Evolutionary conservation across 164 flowering plant genomes (phyloP).

Genomic region (Euptelea pleiosperma): DNA sequence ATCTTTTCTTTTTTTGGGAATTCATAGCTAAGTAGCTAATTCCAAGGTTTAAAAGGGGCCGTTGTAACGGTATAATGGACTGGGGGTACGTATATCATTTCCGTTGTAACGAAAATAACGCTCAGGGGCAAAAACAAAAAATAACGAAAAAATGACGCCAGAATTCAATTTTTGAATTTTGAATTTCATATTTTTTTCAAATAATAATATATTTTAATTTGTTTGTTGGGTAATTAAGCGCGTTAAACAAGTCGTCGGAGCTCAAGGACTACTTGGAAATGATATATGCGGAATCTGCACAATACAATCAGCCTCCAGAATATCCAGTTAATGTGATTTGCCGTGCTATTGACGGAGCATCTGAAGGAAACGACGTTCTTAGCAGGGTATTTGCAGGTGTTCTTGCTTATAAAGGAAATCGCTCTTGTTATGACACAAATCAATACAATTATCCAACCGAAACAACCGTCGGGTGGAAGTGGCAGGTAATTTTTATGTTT

Average conservation of each 20-base stretch:
- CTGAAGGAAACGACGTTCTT: slow-evolving; percentile 24
- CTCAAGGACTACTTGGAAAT: slow-evolving; percentile 25
- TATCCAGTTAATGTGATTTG: slow-evolving; percentile 28
- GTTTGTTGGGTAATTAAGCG: slow-evolving; percentile 20
- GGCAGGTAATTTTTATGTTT: slow-evolving; percentile 16
- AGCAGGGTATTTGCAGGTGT: slow-evolving; percentile 31
- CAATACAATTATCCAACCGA: neutral
- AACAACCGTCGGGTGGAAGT: neutral
- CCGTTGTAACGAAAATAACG: too few relatives aligned
- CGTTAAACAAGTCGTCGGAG: slow-evolving; percentile 19
- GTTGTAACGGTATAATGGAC: too few relatives aligned
- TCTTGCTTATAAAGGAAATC: slow-evolving; percentile 11
- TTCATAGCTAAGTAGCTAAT: too few relatives aligned
- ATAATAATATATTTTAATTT: neutral
- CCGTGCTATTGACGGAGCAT: slow-evolving; percentile 34
- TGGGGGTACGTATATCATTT: too few relatives aligned
- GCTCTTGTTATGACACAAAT: slow-evolving; percentile 14
- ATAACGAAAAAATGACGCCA: too few relatives aligned
- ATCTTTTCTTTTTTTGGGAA: neutral
- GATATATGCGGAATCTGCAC: slow-evolving; percentile 27
- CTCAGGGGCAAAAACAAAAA: too few relatives aligned
- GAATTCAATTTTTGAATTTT: too few relatives aligned
- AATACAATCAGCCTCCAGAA: slow-evolving; percentile 29
- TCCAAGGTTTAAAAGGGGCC: too few relatives aligned
- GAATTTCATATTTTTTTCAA: neutral